A percentile compares a stretch with the other conserved stretches of the same genome.
These are phyloP conservation scores for Lachnellula arida DNA, from an alignment of 2,329 filamentous ascomycete genomes.

Conservation along the genomic window DNA sequence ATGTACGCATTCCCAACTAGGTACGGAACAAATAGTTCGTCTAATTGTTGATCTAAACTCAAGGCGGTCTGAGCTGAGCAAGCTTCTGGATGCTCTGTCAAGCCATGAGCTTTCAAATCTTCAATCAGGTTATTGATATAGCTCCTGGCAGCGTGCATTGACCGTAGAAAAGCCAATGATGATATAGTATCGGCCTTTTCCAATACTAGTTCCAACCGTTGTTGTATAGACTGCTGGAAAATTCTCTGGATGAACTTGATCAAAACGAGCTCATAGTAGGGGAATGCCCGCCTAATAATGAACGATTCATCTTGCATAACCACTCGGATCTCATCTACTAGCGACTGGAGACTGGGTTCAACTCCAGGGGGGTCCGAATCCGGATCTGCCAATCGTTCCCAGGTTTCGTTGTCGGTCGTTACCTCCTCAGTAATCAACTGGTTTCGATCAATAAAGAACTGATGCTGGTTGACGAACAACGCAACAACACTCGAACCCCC, in stretches of 20 bases:
- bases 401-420: slow-evolving; percentile 54
- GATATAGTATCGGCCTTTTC: slow-evolving; percentile 93
- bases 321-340: slow-evolving; percentile 90
- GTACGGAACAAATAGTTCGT: slow-evolving; percentile 72
- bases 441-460: slow-evolving; percentile 96
- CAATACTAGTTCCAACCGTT: slow-evolving; percentile 89
- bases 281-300: slow-evolving; percentile 94
- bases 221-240: slow-evolving; percentile 97
- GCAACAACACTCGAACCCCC: slow-evolving; percentile 93
- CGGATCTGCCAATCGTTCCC: slow-evolving; percentile 91
- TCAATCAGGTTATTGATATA: slow-evolving; percentile 87
- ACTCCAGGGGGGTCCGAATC: slow-evolving; percentile 88
- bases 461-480: slow-evolving; percentile 96
- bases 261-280: slow-evolving; percentile 91
- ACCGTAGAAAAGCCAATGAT: slow-evolving; percentile 84
- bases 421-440: slow-evolving; percentile 77
- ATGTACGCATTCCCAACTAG: slow-evolving; percentile 66
- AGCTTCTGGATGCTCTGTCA: slow-evolving; percentile 92
- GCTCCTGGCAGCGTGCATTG: slow-evolving; percentile 81
- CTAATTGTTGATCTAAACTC: slow-evolving; percentile 69
- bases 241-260: slow-evolving; percentile 91
- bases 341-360: slow-evolving; percentile 84
- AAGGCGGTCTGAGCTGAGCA: slow-evolving; percentile 79
- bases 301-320: slow-evolving; percentile 96
- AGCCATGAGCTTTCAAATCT: slow-evolving; percentile 86